Conservation (phyloP, 2,329 filamentous ascomycete genomes). For the Mycosphaerella arachidis region DNA sequence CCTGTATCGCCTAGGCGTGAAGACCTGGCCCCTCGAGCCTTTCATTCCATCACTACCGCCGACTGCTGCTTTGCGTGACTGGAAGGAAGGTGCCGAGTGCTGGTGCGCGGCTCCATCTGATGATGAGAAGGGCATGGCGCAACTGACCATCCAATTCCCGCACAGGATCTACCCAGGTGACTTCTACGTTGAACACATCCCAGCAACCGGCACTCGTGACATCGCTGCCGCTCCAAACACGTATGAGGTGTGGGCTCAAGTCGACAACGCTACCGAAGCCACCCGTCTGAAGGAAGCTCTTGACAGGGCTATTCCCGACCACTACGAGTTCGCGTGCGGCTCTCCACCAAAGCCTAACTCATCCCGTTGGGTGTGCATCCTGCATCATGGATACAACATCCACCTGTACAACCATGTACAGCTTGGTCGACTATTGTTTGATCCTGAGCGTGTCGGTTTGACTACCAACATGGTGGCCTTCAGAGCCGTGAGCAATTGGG, state of each 20-base stretch:
- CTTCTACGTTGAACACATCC: constrained; percentile 46
- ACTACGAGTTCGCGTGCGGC: constrained; percentile 11
- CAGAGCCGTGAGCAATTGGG: constrained; percentile 42
- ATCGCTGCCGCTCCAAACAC: constrained; percentile 39
- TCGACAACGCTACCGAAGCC: constrained; percentile 19
- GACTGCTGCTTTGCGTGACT: constrained; percentile 57
- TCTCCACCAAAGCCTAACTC: constrained; percentile 16
- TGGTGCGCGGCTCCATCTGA: constrained; percentile 65
- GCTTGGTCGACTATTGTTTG: constrained; percentile 35
- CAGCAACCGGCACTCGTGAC: constrained; percentile 37
- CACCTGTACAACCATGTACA: constrained; percentile 40
- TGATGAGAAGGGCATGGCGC: constrained; percentile 51
- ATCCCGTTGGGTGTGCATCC: constrained; percentile 39
- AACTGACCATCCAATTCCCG: constrained; percentile 55
- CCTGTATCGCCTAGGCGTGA: not conserved
- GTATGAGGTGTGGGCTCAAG: constrained; percentile 44
- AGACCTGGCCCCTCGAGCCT: not conserved
- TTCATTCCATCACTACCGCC: constrained; percentile 7
- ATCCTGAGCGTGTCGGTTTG: constrained; percentile 22
- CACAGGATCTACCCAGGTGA: constrained; percentile 36
- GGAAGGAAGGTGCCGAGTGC: constrained; percentile 79
- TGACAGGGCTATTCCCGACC: constrained; percentile 1
- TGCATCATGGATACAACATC: constrained; percentile 40
- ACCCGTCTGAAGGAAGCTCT: constrained; percentile 11
- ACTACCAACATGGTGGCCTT: constrained; percentile 36